Conservation (phyloP, 2,329 filamentous ascomycete genomes). For the Chalaropsis ovoidea region DNA sequence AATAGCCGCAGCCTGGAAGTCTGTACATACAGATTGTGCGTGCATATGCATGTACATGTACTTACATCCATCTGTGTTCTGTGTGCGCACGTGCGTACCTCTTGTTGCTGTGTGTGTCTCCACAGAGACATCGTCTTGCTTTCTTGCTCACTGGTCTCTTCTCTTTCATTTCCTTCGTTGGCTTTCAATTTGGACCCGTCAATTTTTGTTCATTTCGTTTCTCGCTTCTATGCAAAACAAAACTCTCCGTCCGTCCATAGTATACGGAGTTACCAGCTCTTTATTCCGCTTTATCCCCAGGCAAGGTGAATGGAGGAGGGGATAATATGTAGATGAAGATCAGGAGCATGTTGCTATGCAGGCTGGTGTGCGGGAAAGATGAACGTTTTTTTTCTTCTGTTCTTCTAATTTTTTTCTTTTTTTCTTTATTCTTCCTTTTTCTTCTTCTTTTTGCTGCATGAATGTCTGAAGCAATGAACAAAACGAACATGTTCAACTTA, state of each 20-base stretch:
- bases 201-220: slow-evolving; percentile 8
- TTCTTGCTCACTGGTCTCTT: neutral
- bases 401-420: neutral
- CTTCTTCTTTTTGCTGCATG: neutral
- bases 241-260: neutral
- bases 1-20: neutral
- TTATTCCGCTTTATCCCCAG: neutral
- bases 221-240: slow-evolving; percentile 7
- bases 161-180: neutral
- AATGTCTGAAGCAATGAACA: neutral
- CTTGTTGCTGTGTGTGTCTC: neutral
- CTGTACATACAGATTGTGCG: neutral
- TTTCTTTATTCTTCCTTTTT: neutral
- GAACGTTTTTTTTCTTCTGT: neutral
- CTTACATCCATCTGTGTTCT: too few species aligned
- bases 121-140: neutral
- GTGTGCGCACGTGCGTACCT: neutral
- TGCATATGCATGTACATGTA: neutral
- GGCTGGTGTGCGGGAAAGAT: neutral
- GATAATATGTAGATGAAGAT: neutral
- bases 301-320: neutral
- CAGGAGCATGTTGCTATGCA: neutral
- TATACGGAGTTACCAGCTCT: neutral
- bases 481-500: neutral
- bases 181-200: neutral